Percentiles rank a stretch among this genome's conserved stretches.
Conservation (phyloP, 2,329 filamentous ascomycete genomes). For the Cladophialophora psammophila region DNA sequence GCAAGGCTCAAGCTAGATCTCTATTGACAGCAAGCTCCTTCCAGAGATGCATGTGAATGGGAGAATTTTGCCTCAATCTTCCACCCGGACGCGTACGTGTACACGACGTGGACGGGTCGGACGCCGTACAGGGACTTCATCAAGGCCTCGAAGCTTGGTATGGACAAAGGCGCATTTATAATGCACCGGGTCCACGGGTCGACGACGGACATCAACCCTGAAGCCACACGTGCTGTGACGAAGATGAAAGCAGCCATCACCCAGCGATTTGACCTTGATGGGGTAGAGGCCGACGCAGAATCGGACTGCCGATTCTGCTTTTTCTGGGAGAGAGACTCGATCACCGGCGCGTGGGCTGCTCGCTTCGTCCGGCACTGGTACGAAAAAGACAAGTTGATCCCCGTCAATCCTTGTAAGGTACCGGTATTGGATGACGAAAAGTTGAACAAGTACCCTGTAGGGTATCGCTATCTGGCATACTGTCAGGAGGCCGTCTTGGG, state of each 20-base stretch:
- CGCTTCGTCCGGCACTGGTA: constrained; percentile 59
- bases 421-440: constrained; percentile 52
- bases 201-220: constrained; percentile 53
- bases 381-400: constrained; percentile 61
- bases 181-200: constrained; percentile 64
- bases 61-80: constrained; percentile 61
- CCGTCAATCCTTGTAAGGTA: constrained; percentile 53
- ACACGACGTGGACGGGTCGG: constrained; percentile 60
- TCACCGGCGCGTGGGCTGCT: constrained; percentile 30
- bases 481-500: constrained; percentile 58
- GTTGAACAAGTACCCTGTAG: constrained; percentile 51
- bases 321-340: constrained; percentile 33
- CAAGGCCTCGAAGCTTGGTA: constrained; percentile 58
- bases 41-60: constrained; percentile 60
- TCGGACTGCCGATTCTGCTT: constrained; percentile 39
- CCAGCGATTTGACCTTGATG: constrained; percentile 54
- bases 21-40: not conserved
- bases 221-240: constrained; percentile 54
- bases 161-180: constrained; percentile 62
- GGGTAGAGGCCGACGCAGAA: constrained; percentile 35
- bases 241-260: constrained; percentile 65
- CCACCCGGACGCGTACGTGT: constrained; percentile 57
- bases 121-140: constrained; percentile 56
- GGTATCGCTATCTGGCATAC: constrained; percentile 56
- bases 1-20: not conserved